Percentiles rank a stretch among this genome's conserved stretches.
These are phyloP conservation scores for Botrytis squamosa DNA, from an alignment of 2,329 filamentous ascomycete species.

Conservation along the genomic window DNA sequence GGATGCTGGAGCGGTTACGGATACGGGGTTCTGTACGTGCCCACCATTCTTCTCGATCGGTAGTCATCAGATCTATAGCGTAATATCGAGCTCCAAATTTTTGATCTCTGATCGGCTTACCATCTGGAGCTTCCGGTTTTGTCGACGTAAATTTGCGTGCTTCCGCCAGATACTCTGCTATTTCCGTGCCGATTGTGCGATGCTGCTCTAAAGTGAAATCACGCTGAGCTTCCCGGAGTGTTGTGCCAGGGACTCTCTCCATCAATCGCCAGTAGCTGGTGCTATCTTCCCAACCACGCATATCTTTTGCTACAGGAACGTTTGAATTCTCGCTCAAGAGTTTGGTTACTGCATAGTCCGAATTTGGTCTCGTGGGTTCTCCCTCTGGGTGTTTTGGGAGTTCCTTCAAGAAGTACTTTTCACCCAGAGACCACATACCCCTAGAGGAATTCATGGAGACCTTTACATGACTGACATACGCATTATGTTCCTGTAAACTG, in stretches of 20 bases:
- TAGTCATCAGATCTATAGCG: not conserved
- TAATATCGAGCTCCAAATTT: rapidly evolving
- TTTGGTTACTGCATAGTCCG: not conserved
- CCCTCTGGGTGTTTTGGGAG: rapidly evolving
- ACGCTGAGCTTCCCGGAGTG: rapidly evolving
- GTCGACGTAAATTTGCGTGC: conserved; percentile 8
- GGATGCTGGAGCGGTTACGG: rapidly evolving
- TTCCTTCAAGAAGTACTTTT: conserved; percentile 3
- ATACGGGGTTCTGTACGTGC: conserved; percentile 1
- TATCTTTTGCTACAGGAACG: not conserved
- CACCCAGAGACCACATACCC: not conserved
- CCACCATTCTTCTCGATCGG: conserved; percentile 4
- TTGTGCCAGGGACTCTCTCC: not conserved
- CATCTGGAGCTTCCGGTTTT: conserved; percentile 2
- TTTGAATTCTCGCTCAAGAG: not conserved
- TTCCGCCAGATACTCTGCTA: conserved; percentile 1
- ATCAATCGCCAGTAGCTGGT: not conserved
- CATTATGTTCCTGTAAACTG: not conserved
- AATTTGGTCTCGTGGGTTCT: rapidly evolving
- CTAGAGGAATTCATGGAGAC: not conserved
- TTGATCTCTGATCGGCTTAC: not conserved
- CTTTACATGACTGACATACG: not conserved
- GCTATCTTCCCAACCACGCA: not conserved
- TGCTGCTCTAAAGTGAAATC: not conserved
- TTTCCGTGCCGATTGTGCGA: not conserved